Evolutionary conservation across 345 rosid species (phyloP), one percentile per base, ranked within the genome.

Genomic region (Citrus reticulata): DNA sequence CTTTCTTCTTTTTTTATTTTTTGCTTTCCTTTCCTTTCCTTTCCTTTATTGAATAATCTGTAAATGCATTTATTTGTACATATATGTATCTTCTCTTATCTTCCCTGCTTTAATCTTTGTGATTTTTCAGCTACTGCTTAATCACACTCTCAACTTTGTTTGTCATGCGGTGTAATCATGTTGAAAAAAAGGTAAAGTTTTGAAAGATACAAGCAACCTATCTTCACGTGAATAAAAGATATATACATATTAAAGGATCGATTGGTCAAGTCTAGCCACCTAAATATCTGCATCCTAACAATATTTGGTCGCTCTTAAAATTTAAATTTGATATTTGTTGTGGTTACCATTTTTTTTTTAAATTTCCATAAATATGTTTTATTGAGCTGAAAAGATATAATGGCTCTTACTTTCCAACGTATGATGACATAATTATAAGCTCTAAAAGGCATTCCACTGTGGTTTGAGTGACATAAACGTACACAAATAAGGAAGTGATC

Each of bases 201-300:
- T 65, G 49, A 34, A 34, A 78, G 59, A 64, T 22, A 55, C 9
- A 69, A 80, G 79, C 64, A 19, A 76, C 54, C 75, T 75, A 13
- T 70, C 71, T 73, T 82, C 87, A 83, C 81, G 85, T 80, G 90
- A 76, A 80, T 71, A 70, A 37, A 61, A 46, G 57, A n/a, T 27
- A 49, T 59, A 2, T 40, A 40, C 1, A 40, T 40, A 42, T 37
- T 40, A n/a, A 42, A 68, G 22, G 64, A 29, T 72, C 64, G 19
- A 19, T 6, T 14, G 19, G 7, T 10, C 57, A 9, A 39, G 13
- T 10, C 72, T 22, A n/a, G 13, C 9, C 51, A 46, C 51, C 51
- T 46, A 46, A 10, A n/a, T n/a, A 24, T 68, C 62, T 72, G 34
- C 32, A 20, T 32, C 63, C 75, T 20, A 29, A 9, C 51, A 9